Conservation (phyloP, 2,329 filamentous ascomycete species). For the Aphanoascus verrucosus region DNA sequence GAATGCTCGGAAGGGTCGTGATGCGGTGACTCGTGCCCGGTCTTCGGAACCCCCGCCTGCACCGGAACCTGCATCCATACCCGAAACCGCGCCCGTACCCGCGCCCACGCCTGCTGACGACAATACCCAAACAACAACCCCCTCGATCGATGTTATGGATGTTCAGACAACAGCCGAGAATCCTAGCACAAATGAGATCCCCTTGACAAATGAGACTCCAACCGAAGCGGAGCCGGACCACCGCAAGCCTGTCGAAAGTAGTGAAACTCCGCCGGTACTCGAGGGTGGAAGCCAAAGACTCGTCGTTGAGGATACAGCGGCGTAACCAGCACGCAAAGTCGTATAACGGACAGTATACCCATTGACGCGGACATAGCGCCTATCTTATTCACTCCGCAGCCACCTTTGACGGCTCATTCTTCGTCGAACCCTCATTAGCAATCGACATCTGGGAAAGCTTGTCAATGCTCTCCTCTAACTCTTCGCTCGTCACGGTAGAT, state of each 20-base stretch:
- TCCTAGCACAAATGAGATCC: neutral
- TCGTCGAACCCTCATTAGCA: slow-evolving; percentile 20
- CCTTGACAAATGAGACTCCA: neutral
- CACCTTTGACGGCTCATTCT: neutral
- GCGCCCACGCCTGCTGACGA: slow-evolving; percentile 5
- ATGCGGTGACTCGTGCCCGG: slow-evolving; percentile 14
- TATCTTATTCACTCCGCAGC: slow-evolving; percentile 1
- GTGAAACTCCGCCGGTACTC: slow-evolving; percentile 31
- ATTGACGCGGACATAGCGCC: neutral
- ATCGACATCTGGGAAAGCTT: slow-evolving; percentile 35
- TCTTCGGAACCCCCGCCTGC: slow-evolving; percentile 19
- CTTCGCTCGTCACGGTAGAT: slow-evolving; percentile 20
- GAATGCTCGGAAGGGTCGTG: slow-evolving; percentile 51
- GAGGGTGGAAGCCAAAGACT: slow-evolving; percentile 1
- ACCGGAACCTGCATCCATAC: too few species aligned
- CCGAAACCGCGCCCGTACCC: too few species aligned
- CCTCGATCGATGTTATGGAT: neutral
- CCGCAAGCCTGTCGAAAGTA: neutral
- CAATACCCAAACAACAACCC: neutral
- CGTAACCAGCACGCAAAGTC: neutral
- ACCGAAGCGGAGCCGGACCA: too few species aligned
- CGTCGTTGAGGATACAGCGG: slow-evolving; percentile 1
- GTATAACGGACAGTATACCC: neutral
- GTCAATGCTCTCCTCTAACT: slow-evolving; percentile 31
- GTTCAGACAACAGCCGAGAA: neutral